Evolutionary conservation across 805 yeast species (phyloP), one percentile per base, ranked within the genome.

Genomic region (Cyberlindnera bimundalis): DNA sequence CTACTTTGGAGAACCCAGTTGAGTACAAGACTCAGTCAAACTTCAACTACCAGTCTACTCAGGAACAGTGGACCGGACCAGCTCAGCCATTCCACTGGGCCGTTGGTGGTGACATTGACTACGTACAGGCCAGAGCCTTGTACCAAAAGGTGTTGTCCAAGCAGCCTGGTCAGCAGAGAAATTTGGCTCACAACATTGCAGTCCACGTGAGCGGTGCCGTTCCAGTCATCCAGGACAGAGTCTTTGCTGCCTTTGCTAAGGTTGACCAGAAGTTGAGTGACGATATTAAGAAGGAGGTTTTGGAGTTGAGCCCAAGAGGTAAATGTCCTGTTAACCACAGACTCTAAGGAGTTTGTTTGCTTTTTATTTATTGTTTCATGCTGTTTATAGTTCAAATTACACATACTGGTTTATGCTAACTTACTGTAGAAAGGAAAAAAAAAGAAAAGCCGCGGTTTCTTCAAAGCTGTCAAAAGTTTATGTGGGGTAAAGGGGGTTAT

Each of bases 81-180:
- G 93, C 93, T 34, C 68, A 81, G 47, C 87, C 91, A 50, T 85
- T 76, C 79, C 93, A 88, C 68, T 89, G 96, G 96, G 73, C 75
- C 42, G 76, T 76, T 40, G 66, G 64, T 19, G 83, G 80, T 37
- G 87, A 77, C 45, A 67, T 68, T 51, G 96, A 90, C 67, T 90
- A 68, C 62, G 74, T 65, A 48, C 96, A 90, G 69, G 84, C 96
- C 37, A 70, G 81, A 47, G 79, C 63, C 25, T 74, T 90, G 56
- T 91, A 88, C 79, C 43, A 39, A 27, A 51, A 53, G 38, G 93
- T 86, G 26, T 73, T 86, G 60, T 84, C 84, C 39, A 81, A 67
- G 60, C 78, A 81, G 56, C 79, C 84, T 13, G 88, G 89, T 53
- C 96, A 87, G 66, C 96, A 88, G 68, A 76, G 73, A 56, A 78